Percentiles rank a stretch among this genome's conserved stretches.
Conservation (phyloP, 306 rosid species). For the Cicer pinnatifidum region DNA sequence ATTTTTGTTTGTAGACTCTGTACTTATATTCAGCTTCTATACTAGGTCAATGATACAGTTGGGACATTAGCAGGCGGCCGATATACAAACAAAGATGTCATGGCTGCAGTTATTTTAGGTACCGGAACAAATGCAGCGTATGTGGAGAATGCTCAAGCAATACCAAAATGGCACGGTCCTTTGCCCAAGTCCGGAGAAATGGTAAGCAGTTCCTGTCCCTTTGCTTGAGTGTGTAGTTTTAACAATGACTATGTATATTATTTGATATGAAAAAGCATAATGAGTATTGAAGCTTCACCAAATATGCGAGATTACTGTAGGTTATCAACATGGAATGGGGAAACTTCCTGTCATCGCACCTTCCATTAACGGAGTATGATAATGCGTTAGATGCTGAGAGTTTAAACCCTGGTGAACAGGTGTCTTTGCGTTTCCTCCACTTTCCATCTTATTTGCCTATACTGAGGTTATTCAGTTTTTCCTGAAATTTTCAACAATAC, state of each 20-base stretch:
- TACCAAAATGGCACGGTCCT: conserved; percentile 94
- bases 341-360: conserved; percentile 81
- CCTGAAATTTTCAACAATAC: conserved; percentile 5
- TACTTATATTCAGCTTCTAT: conserved; percentile 43
- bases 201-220: conserved; percentile 53
- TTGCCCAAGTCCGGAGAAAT: conserved; percentile 85
- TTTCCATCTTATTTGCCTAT: not conserved
- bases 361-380: conserved; percentile 86
- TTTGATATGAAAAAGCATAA: conserved; percentile 34
- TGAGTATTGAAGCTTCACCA: conserved; percentile 28
- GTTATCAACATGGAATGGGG: conserved; percentile 99
- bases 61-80: conserved; percentile 96
- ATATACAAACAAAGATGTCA: conserved; percentile 62
- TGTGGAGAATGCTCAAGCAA: conserved; percentile 82
- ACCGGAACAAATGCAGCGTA: conserved; percentile 97
- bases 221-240: conserved; percentile 30
- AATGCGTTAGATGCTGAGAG: conserved; percentile 73
- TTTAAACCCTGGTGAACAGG: conserved; percentile 93
- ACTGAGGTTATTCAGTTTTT: not conserved
- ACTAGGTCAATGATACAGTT: conserved; percentile 90
- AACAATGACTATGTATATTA: conserved; percentile 14
- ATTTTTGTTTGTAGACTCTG: conserved; percentile 9
- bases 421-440: conserved; percentile 35
- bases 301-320: conserved; percentile 48
- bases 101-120: conserved; percentile 89